These are phyloP conservation scores for Myochromella boudieri DNA, from an alignment of 768 basidiomycete genomes.

Conservation along the genomic window DNA sequence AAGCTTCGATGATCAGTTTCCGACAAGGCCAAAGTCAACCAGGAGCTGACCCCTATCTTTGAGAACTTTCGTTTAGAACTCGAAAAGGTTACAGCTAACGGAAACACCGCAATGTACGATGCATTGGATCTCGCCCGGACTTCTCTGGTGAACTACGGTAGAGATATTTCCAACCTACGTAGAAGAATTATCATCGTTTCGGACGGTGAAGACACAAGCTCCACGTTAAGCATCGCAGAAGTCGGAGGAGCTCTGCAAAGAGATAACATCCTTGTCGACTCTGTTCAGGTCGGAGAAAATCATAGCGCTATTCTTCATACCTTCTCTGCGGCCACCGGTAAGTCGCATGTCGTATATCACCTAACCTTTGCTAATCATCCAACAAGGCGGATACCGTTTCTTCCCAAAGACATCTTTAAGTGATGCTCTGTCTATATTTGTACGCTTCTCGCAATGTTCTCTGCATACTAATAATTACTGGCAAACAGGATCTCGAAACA, in stretches of 20 bases:
- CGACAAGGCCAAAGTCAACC: constrained; percentile 15
- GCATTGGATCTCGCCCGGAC: constrained; percentile 24
- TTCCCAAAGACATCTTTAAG: constrained; percentile 24
- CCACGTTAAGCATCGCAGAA: constrained; percentile 11
- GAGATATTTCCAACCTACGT: constrained; percentile 22
- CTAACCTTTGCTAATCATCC: no score
- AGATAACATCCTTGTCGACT: constrained; percentile 24
- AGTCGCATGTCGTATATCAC: neutral
- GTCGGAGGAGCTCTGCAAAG: constrained; percentile 21
- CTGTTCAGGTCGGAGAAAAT: constrained; percentile 24
- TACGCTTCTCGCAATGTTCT: constrained; percentile 6
- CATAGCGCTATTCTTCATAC: constrained; percentile 20
- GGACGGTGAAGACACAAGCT: constrained; percentile 28
- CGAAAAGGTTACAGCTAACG: constrained; percentile 16
- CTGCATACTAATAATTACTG: neutral
- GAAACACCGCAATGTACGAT: constrained; percentile 27
- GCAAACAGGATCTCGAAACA: constrained; percentile 27
- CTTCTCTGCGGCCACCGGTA: constrained; percentile 28
- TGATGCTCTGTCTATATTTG: constrained; percentile 30
- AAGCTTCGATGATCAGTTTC: constrained; percentile 20
- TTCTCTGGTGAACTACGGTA: constrained; percentile 18
- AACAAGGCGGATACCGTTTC: constrained; percentile 27
- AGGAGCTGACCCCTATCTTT: constrained; percentile 25
- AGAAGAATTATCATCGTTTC: constrained; percentile 27
- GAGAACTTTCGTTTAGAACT: constrained; percentile 24